These are phyloP conservation scores for Salvia miltiorrhiza DNA, from an alignment of 257 asterid genomes.

Conservation along the genomic window DNA sequence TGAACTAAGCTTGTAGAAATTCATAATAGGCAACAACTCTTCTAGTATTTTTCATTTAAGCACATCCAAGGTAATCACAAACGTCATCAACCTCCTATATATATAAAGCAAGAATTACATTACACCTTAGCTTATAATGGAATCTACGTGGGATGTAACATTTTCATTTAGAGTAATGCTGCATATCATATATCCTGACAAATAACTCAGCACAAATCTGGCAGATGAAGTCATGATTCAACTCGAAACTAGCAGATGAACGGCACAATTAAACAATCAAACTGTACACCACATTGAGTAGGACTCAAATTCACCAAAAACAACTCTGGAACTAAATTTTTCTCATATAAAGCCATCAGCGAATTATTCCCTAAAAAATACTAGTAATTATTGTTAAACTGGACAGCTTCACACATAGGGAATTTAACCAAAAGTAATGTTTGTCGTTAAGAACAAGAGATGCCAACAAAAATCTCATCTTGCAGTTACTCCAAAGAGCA, in stretches of 20 bases:
- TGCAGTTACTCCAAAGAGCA: background rate
- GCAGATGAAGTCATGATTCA: background rate
- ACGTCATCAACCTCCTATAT: constrained; percentile 15
- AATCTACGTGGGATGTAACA: background rate
- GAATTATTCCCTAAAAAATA: background rate
- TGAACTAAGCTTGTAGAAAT: constrained; percentile 6
- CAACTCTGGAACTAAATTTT: too few relatives aligned
- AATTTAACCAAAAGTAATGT: background rate
- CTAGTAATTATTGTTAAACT: background rate
- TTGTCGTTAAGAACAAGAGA: background rate
- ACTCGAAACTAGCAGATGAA: background rate
- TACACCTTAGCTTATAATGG: background rate
- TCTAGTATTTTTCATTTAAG: background rate
- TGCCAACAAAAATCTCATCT: background rate
- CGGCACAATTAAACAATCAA: background rate
- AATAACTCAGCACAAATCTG: background rate
- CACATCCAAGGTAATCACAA: background rate
- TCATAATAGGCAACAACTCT: background rate
- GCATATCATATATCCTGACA: background rate
- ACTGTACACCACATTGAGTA: too few relatives aligned
- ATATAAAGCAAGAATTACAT: background rate
- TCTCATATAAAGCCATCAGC: background rate
- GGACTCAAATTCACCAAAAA: background rate
- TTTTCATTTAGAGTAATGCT: background rate
- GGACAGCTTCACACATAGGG: background rate